Percentiles rank a stretch among this genome's conserved stretches.
These are phyloP conservation scores for Annulohypoxylon stygium DNA, from an alignment of 495 filamentous ascomycete species.

Conservation along the genomic window DNA sequence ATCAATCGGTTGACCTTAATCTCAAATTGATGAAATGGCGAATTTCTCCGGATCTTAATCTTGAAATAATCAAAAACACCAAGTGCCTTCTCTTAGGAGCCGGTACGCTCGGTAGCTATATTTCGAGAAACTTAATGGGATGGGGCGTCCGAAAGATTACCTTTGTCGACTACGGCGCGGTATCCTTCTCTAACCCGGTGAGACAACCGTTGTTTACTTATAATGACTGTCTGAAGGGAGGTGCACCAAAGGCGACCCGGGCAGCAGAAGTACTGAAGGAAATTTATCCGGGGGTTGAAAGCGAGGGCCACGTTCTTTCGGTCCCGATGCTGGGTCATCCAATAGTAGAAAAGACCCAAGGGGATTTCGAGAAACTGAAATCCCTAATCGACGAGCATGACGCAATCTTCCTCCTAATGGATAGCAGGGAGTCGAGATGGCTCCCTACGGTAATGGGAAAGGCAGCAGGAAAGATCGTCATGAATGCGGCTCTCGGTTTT, in stretches of 20 bases:
- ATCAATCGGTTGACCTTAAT: constrained; percentile 97
- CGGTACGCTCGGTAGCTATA: constrained; percentile 93
- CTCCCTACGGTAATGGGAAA: constrained; percentile 98
- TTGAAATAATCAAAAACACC: constrained; percentile 89
- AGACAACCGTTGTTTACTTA: constrained; percentile 93
- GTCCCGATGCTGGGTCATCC: constrained; percentile 97
- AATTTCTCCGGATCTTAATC: constrained; percentile 86
- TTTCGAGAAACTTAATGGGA: constrained; percentile 89
- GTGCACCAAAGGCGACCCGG: constrained; percentile 82
- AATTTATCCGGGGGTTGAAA: constrained; percentile 92
- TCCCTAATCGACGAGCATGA: constrained; percentile 88
- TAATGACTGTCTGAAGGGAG: constrained; percentile 87
- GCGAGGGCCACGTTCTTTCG: constrained; percentile 78
- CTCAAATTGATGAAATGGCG: constrained; percentile 99
- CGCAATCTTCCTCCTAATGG: constrained; percentile 94
- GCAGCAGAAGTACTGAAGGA: constrained; percentile 85
- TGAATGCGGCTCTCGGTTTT: constrained; percentile 96
- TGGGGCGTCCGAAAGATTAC: constrained; percentile 98
- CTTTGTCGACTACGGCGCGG: constrained; percentile 92
- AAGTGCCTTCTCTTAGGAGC: constrained; percentile 95
- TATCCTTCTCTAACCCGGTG: constrained; percentile 98
- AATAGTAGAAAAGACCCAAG: constrained; percentile 75
- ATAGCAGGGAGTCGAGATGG: constrained; percentile 94
- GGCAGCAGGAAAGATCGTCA: constrained; percentile 88
- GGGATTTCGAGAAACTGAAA: constrained; percentile 80